These are phyloP conservation scores for Paramecium biaurelia DNA, from an alignment of 73 alveolate species.

Conservation along the genomic window DNA sequence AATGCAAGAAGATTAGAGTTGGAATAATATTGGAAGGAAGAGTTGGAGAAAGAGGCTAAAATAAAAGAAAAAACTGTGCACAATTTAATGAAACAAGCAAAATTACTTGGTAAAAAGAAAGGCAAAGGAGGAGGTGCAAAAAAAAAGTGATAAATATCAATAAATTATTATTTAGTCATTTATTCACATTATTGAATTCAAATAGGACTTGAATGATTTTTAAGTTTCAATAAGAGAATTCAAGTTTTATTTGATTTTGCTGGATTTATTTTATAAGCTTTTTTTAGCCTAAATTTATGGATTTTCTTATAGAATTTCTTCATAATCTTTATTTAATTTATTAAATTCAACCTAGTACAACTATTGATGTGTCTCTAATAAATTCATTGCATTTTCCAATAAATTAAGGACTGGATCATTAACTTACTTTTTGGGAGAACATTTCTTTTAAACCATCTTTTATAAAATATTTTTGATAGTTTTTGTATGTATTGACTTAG, in stretches of 20 bases:
- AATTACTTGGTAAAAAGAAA: conserved; percentile 5
- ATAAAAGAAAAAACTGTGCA: conserved; percentile 24
- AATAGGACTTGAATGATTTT: background rate
- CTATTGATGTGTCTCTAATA: background rate
- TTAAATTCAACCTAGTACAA: background rate
- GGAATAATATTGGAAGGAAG: conserved; percentile 27
- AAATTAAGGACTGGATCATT: background rate
- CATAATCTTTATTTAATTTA: background rate
- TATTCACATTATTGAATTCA: background rate
- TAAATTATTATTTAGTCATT: background rate
- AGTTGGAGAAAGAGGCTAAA: background rate
- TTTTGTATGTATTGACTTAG: background rate
- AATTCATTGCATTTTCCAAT: background rate
- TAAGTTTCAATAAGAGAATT: background rate
- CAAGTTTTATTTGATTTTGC: conserved; percentile 8
- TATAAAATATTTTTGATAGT: background rate
- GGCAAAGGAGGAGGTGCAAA: conserved; percentile 44
- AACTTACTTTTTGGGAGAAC: background rate
- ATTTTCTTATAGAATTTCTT: background rate
- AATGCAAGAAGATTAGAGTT: conserved; percentile 3
- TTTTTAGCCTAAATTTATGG: background rate
- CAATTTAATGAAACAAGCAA: conserved; percentile 32
- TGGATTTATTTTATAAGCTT: background rate
- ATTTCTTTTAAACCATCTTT: background rate
- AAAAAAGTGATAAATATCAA: background rate